Evolutionary conservation across 306 rosid species (phyloP).

Genomic region (Rosa rugosa): DNA sequence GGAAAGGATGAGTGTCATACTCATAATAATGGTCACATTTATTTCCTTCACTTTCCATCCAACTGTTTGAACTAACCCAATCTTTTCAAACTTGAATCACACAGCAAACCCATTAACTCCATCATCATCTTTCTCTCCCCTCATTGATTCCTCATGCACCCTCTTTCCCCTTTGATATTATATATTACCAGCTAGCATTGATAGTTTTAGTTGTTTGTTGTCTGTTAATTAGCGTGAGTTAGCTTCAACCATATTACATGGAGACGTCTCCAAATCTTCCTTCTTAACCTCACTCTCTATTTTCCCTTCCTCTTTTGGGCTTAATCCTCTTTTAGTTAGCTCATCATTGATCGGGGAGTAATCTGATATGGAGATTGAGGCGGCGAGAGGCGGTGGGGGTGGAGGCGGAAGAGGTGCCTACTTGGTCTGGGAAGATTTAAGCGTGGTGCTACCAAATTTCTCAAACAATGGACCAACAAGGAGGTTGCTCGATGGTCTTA

Average conservation of each 20-base stretch:
- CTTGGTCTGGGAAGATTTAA: constrained; percentile 91
- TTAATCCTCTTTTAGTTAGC: not conserved
- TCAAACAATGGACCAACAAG: constrained; percentile 64
- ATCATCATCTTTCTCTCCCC: constrained; percentile 38
- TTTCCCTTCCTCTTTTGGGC: not conserved
- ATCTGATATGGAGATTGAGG: constrained; percentile 25
- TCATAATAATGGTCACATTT: constrained; percentile 14
- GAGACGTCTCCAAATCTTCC: not conserved
- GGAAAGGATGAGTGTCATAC: not conserved
- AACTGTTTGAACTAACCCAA: not conserved
- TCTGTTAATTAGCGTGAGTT: constrained; percentile 31
- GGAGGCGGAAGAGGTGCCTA: constrained; percentile 63
- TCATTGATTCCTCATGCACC: constrained; percentile 35
- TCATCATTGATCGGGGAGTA: not conserved
- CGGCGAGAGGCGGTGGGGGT: constrained; percentile 10
- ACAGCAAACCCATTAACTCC: not conserved
- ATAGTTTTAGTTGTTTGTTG: constrained; percentile 61
- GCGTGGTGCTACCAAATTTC: constrained; percentile 65
- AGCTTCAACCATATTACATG: not conserved
- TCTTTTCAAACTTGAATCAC: constrained; percentile 8
- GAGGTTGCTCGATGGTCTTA: constrained; percentile 70
- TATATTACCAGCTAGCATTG: constrained; percentile 13
- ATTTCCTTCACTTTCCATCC: constrained; percentile 12
- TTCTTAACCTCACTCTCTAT: not conserved
- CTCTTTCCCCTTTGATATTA: not conserved